Base-by-base conservation (phyloP, 2,329 filamentous ascomycete genomes). In the Keithomyces neogunnii region DNA sequence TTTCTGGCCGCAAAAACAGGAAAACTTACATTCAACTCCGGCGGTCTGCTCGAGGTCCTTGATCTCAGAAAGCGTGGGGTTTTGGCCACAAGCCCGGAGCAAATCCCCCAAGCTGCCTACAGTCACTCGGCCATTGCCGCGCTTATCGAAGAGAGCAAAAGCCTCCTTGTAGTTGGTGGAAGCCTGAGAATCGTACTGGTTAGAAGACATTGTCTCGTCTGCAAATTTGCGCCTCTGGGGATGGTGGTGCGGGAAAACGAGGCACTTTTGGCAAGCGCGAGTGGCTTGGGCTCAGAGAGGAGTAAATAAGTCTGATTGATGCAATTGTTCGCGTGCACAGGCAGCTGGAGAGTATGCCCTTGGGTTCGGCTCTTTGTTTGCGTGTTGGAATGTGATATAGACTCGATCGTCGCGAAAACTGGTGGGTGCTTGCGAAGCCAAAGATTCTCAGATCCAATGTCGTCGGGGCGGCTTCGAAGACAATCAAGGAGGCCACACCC, bases 101-200 rank as follows among this genome's bases (percentile, higher is more conserved):
- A 99, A 81, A 69, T 99, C 93, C 61, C 93, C 93, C 52, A 99
- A 82, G 58, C 85, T 86, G 60, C 92, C 87, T 69, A 91, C 78
- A 40, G 87, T 74, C 61, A 97, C 93, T 63, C 91, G 91, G 67
- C 92, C 91, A 68, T 89, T 95, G 68, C 93, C 93, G 71, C 93
- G 92, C 85, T 96, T 97, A 81, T 99, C 93, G 79, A 97, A 99
- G 70, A 99, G 88, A 64, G 91, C 91, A 75, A 99, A 99, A 62
- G 93, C 93, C 85, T 99, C 93, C 80, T 97, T 97, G 89, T 97
- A 99, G 86, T 99, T 97, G 76, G 92, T 97, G 56, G 80, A 84
- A 70, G 82, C 82, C 82, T 85, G 80, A 45, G 71, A 64, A 56
- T 78, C 75, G 61, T 67, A 74, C 55, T 73, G 65, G 66, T 78